Percentiles rank a stretch among this genome's conserved stretches.
Conservation (phyloP, 2,329 filamentous ascomycete species). For the Phyllosticta paracitricarpa region DNA sequence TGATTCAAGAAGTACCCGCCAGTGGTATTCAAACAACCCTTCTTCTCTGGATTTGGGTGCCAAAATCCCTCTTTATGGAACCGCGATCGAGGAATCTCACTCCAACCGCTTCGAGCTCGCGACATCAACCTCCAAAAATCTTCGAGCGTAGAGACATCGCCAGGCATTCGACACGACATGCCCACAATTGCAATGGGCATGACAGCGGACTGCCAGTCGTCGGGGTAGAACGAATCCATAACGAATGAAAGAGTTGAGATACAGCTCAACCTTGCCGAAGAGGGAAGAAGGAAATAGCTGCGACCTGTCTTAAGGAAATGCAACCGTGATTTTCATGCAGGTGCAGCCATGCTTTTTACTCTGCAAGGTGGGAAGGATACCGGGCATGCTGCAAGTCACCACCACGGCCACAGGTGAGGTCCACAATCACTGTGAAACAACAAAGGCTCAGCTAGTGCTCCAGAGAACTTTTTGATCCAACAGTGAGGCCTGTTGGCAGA, state of each 20-base stretch:
- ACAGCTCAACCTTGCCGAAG: background rate
- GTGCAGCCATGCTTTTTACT: background rate
- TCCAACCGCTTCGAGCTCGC: slow-evolving; percentile 20
- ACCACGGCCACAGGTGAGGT: background rate
- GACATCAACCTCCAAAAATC: slow-evolving; percentile 26
- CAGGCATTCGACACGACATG: slow-evolving; percentile 22
- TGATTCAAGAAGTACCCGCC: slow-evolving; percentile 14
- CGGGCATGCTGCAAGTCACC: background rate
- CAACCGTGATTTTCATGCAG: background rate
- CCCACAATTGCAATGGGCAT: slow-evolving; percentile 27
- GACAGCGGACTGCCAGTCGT: background rate
- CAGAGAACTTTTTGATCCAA: background rate
- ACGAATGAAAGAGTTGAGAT: background rate
- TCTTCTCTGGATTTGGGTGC: slow-evolving; percentile 22
- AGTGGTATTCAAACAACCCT: slow-evolving; percentile 11
- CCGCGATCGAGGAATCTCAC: slow-evolving; percentile 27
- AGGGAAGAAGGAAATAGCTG: no score
- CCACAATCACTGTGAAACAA: background rate
- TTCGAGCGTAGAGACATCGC: slow-evolving; percentile 23
- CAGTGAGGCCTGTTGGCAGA: background rate
- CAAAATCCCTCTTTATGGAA: slow-evolving; percentile 27
- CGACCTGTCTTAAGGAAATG: background rate
- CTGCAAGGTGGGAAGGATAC: background rate
- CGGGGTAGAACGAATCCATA: background rate
- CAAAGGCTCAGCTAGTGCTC: background rate